A percentile compares a stretch with the other conserved stretches of the same genome.
Conservation (phyloP, 495 filamentous ascomycete genomes). For the Aspergillus coremiiformis region DNA sequence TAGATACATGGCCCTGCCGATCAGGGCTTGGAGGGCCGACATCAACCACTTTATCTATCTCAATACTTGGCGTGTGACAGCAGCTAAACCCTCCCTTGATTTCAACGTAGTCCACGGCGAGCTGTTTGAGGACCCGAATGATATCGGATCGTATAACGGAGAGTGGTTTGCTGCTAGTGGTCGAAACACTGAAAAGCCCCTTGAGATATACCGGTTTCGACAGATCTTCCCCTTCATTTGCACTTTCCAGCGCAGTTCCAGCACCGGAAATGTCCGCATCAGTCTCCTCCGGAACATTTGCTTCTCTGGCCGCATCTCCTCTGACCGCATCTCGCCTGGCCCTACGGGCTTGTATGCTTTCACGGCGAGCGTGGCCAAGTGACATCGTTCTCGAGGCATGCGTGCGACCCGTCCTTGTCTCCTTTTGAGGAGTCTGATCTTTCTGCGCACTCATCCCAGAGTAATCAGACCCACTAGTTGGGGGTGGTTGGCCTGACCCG, state of each 20-base stretch:
- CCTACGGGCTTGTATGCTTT: conserved; percentile 82
- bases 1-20: conserved; percentile 44
- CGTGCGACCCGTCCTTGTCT: conserved; percentile 21
- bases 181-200: conserved; percentile 94
- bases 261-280: conserved; percentile 48
- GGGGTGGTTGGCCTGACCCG: conserved; percentile 49
- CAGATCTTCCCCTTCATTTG: conserved; percentile 47
- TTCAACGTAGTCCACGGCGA: conserved; percentile 84
- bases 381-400: conserved; percentile 74
- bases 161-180: conserved; percentile 87
- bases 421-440: conserved; percentile 26
- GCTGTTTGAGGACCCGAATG: conserved; percentile 77
- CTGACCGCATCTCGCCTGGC: conserved; percentile 57
- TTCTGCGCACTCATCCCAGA: conserved; percentile 42
- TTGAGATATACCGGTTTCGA: conserved; percentile 95
- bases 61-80: conserved; percentile 79
- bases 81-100: conserved; percentile 93
- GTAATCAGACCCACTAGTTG: conserved; percentile 73
- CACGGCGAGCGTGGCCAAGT: conserved; percentile 78
- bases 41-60: conserved; percentile 64
- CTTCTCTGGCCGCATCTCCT: conserved; percentile 58
- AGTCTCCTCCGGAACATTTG: conserved; percentile 75
- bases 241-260: conserved; percentile 45
- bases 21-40: conserved; percentile 48
- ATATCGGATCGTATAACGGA: conserved; percentile 81